These are phyloP conservation scores for Talinum fruticosum DNA, from an alignment of 148 eudicot species.

Conservation along the genomic window DNA sequence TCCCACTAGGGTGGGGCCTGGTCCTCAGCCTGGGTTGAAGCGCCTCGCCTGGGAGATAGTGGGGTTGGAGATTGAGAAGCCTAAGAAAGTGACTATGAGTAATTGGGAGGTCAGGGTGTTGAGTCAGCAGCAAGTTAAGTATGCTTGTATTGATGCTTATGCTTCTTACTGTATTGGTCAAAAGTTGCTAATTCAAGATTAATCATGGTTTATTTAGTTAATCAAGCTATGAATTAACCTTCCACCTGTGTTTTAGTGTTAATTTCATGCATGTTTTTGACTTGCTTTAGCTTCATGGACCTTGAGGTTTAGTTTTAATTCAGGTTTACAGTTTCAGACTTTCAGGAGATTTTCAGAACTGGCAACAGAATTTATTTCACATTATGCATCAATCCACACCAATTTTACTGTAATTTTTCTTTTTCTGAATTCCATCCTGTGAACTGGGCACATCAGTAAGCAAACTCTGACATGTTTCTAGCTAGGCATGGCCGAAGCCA, in stretches of 20 bases:
- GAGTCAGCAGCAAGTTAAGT: conserved; percentile 39
- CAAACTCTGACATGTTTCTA: no score
- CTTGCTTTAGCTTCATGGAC: not conserved
- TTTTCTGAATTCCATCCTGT: no score
- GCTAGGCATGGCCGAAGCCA: no score
- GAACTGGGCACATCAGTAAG: no score
- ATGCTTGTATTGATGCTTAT: conserved; percentile 71
- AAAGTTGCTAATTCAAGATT: conserved; percentile 12
- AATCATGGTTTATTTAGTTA: not conserved
- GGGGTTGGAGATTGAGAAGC: conserved; percentile 43
- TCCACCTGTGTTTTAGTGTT: not conserved
- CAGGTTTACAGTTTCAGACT: no score
- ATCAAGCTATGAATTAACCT: not conserved
- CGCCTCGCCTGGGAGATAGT: conserved; percentile 37
- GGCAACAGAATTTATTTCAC: no score
- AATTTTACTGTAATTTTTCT: no score
- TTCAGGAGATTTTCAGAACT: no score
- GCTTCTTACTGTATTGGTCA: conserved; percentile 43
- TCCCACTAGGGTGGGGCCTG: conserved; percentile 18
- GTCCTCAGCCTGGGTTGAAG: conserved; percentile 43
- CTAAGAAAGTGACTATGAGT: conserved; percentile 48
- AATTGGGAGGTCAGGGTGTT: conserved; percentile 55
- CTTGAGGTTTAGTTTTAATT: not conserved
- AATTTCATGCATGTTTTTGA: not conserved
- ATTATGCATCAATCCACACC: no score